phyloP scores from a whole-genome alignment of 2,329 filamentous ascomycete genomes.

The Botryosphaeria dothidea region DNA sequence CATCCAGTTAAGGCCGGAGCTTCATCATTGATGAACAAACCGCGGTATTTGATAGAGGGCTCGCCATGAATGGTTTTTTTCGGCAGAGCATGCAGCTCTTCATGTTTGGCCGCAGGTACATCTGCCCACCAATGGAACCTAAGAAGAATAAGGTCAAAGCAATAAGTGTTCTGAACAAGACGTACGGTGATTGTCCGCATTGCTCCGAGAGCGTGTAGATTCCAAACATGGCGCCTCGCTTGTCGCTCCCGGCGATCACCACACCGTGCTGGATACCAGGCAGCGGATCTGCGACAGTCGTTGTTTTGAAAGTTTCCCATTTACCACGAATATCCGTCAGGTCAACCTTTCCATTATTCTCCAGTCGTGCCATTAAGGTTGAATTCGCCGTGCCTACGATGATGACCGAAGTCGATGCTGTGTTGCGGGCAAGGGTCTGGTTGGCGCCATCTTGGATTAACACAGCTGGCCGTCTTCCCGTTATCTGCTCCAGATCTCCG shows the following conservation, averaged over 20 bases:
- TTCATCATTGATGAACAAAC: conserved; percentile 25
- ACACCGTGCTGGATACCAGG: not conserved
- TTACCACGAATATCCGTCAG: not conserved
- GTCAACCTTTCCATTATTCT: not conserved
- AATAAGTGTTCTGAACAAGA: no score
- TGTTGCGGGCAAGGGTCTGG: not conserved
- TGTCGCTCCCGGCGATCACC: conserved; percentile 26
- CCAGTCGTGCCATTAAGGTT: not conserved
- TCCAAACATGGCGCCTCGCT: conserved; percentile 26
- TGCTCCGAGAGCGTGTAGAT: conserved; percentile 27
- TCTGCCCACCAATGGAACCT: conserved; percentile 24
- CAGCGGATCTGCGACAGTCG: not conserved
- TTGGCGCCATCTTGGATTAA: not conserved
- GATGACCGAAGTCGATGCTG: not conserved
- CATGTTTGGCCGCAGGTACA: conserved; percentile 20
- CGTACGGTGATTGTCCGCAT: conserved; percentile 24
- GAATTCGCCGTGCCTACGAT: not conserved
- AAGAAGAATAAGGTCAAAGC: not conserved
- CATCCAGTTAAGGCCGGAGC: conserved; percentile 21
- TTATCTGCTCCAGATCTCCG: conserved; percentile 24
- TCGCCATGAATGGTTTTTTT: conserved; percentile 19
- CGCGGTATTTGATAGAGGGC: conserved; percentile 22
- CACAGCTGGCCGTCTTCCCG: conserved; percentile 6
- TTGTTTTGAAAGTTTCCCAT: not conserved
- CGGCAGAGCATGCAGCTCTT: conserved; percentile 17